phyloP scores from a whole-genome alignment of 441 rosid species.

The Lagerstroemia fauriei region DNA sequence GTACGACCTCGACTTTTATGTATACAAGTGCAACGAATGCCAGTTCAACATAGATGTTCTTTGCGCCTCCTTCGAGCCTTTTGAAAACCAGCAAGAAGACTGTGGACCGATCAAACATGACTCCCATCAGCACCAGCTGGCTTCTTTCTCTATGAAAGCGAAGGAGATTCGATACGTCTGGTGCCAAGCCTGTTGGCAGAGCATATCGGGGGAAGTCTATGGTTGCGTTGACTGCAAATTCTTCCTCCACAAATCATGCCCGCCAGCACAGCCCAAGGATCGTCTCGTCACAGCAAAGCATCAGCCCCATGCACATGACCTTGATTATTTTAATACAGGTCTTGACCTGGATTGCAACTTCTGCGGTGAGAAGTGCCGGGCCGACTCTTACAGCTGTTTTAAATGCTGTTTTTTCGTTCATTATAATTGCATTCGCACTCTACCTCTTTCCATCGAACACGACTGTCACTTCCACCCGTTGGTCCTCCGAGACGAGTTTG shows the following conservation, averaged over 20 bases:
- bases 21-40: not conserved
- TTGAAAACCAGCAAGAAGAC: not conserved
- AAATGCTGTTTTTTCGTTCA: not conserved
- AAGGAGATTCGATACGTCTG: not conserved
- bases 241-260: not conserved
- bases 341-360: not conserved
- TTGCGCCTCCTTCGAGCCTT: not conserved
- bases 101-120: not conserved
- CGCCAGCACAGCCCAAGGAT: not conserved
- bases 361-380: not conserved
- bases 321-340: not conserved
- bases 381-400: not conserved
- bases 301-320: not conserved
- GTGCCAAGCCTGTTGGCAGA: not conserved
- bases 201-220: slow-evolving; percentile 3
- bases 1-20: not conserved
- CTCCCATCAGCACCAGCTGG: slow-evolving; percentile 1
- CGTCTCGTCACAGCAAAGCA: not conserved
- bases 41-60: not conserved
- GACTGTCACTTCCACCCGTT: not conserved
- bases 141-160: not conserved
- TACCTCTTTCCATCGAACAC: not conserved
- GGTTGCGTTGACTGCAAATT: not conserved
- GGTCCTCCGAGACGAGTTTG: not conserved
- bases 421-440: not conserved